Conservation (phyloP, 225 moss, liverwort and hornwort genomes). For the Bryoerythrophyllum caledonicum region DNA sequence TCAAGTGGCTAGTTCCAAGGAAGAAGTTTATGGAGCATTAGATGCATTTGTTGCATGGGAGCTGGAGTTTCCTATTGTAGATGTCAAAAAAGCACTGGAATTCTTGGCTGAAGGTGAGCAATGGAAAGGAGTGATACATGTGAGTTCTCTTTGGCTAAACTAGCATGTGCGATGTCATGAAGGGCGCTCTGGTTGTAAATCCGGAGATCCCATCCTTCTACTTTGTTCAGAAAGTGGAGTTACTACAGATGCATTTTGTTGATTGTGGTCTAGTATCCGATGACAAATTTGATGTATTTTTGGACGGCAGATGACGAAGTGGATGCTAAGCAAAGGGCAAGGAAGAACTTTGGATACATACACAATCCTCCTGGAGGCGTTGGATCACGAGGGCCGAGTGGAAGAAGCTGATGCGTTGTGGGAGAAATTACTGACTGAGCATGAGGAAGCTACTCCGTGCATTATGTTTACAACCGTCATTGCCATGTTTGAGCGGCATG, state of each 20-base stretch:
- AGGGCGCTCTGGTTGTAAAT: not conserved
- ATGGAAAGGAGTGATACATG: constrained; percentile 91
- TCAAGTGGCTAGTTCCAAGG: constrained; percentile 75
- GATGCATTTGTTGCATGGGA: constrained; percentile 99
- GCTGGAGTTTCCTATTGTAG: constrained; percentile 87
- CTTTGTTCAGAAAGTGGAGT: not conserved
- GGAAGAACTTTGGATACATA: constrained; percentile 81
- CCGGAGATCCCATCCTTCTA: not conserved
- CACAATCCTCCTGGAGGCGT: constrained; percentile 68
- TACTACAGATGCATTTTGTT: not conserved
- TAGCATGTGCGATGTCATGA: constrained; percentile 9
- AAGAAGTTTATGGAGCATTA: constrained; percentile 84
- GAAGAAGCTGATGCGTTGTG: constrained; percentile 91
- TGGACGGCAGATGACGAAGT: constrained; percentile 70
- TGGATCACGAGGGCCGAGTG: constrained; percentile 80
- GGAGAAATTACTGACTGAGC: constrained; percentile 67
- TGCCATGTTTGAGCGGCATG: constrained; percentile 83
- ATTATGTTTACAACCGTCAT: constrained; percentile 76
- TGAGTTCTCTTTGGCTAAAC: constrained; percentile 20
- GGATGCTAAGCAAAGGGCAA: constrained; percentile 99
- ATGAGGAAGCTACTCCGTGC: constrained; percentile 80
- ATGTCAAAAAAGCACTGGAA: constrained; percentile 82
- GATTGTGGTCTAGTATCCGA: not conserved
- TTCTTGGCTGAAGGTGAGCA: constrained; percentile 48
- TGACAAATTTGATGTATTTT: not conserved